Percentiles rank a stretch among this genome's conserved stretches.
Conservation (phyloP, 768 basidiomycete species). For the Baorangia bicolor region DNA sequence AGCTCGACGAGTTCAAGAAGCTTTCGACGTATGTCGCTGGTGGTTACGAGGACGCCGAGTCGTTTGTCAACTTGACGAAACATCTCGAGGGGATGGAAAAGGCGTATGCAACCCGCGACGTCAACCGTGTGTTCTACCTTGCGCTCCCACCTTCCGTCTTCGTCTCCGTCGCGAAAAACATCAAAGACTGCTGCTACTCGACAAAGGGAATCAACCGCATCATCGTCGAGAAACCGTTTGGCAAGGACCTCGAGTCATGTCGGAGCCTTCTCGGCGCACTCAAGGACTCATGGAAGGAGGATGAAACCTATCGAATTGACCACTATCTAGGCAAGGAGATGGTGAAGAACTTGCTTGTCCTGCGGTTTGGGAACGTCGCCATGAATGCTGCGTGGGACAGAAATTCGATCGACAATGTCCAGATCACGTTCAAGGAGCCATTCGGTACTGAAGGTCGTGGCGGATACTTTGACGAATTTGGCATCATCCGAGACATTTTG, state of each 20-base stretch:
- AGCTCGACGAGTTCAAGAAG: slow-evolving; percentile 82
- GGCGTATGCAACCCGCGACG: slow-evolving; percentile 56
- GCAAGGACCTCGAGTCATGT: slow-evolving; percentile 87
- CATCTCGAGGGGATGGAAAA: slow-evolving; percentile 79
- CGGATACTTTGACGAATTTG: slow-evolving; percentile 99
- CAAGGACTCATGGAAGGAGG: slow-evolving; percentile 89
- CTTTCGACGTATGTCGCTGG: slow-evolving; percentile 82
- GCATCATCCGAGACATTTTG: slow-evolving; percentile 95
- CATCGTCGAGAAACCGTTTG: slow-evolving; percentile 98
- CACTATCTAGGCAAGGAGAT: slow-evolving; percentile 99
- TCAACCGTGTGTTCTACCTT: slow-evolving; percentile 93
- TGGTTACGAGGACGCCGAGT: slow-evolving; percentile 79
- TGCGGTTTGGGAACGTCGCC: slow-evolving; percentile 94
- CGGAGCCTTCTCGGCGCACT: slow-evolving; percentile 73
- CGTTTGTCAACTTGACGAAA: slow-evolving; percentile 75
- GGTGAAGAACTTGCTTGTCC: slow-evolving; percentile 97
- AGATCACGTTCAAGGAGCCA: slow-evolving; percentile 99
- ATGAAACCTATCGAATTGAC: slow-evolving; percentile 99
- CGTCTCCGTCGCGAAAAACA: slow-evolving; percentile 78
- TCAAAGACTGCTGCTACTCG: slow-evolving; percentile 80
- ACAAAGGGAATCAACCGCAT: slow-evolving; percentile 79
- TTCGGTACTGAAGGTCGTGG: slow-evolving; percentile 99
- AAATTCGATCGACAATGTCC: slow-evolving; percentile 93
- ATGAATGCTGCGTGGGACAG: slow-evolving; percentile 92
- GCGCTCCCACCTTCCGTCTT: slow-evolving; percentile 98